Evolutionary conservation across 2,329 filamentous ascomycete genomes (phyloP).

Genomic region (Ilyonectria mors-panacis): DNA sequence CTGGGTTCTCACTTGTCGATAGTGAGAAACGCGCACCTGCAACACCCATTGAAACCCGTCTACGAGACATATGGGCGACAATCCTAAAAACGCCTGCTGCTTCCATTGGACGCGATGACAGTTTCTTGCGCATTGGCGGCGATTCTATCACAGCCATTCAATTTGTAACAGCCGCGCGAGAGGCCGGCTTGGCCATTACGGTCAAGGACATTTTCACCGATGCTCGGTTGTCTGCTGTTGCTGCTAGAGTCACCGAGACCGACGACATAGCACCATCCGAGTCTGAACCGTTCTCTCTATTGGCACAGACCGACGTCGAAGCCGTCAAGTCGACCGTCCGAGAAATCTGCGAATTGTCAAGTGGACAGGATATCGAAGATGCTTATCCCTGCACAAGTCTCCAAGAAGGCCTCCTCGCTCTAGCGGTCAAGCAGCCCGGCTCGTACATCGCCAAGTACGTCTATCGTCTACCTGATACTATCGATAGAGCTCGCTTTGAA

Average conservation of each 20-base stretch:
- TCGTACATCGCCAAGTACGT: slow-evolving; percentile 28
- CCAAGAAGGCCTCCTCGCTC: slow-evolving; percentile 53
- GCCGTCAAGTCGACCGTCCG: slow-evolving; percentile 1
- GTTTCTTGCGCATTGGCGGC: slow-evolving; percentile 18
- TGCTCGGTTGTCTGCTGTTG: slow-evolving; percentile 11
- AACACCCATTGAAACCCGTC: slow-evolving; percentile 3
- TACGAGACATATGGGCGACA: slow-evolving; percentile 54
- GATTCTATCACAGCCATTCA: slow-evolving; percentile 41
- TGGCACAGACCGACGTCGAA: neutral
- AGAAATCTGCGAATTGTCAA: slow-evolving; percentile 1
- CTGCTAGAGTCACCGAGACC: neutral
- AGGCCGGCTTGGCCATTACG: slow-evolving; percentile 8
- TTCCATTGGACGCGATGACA: slow-evolving; percentile 33
- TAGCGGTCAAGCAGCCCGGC: slow-evolving; percentile 27
- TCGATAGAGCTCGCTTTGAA: neutral
- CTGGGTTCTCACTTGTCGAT: slow-evolving; percentile 20
- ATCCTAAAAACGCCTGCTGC: slow-evolving; percentile 46
- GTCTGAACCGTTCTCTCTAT: neutral
- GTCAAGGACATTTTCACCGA: slow-evolving; percentile 29
- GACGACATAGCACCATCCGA: neutral
- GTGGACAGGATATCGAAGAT: slow-evolving; percentile 45
- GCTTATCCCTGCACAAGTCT: slow-evolving; percentile 54
- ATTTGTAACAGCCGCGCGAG: slow-evolving; percentile 2
- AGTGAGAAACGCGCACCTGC: slow-evolving; percentile 9
- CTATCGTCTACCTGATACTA: slow-evolving; percentile 3